phyloP scores from a whole-genome alignment of 225 moss, liverwort and hornwort genomes.

The Sphagnum contortum region DNA sequence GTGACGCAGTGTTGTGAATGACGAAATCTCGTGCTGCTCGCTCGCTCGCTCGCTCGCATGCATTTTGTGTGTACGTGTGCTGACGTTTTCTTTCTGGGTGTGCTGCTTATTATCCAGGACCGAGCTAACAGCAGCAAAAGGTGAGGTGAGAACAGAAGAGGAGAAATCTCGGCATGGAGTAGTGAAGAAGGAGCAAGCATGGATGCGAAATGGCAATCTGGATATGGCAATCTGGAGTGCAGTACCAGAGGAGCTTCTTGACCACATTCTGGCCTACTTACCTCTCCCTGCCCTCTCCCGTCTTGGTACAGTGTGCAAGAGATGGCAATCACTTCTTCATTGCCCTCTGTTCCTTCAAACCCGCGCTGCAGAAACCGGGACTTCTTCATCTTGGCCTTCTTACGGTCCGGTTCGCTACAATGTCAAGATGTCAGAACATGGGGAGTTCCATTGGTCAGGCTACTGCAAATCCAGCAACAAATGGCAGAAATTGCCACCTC shows the following conservation, averaged over 20 bases:
- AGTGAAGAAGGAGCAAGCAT: conserved; percentile 5
- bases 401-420: conserved; percentile 24
- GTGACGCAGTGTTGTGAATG: no score
- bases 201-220: conserved; percentile 36
- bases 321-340: conserved; percentile 32
- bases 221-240: conserved; percentile 39
- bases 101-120: no score
- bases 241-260: conserved; percentile 37
- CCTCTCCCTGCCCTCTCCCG: conserved; percentile 46
- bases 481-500: conserved; percentile 37
- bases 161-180: no score
- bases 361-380: conserved; percentile 2
- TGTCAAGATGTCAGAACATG: conserved; percentile 4
- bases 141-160: no score
- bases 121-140: no score
- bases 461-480: conserved; percentile 9
- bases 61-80: no score
- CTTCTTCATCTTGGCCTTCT: conserved; percentile 10
- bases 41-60: no score
- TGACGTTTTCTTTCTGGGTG: no score
- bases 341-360: conserved; percentile 18
- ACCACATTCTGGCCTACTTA: conserved; percentile 40
- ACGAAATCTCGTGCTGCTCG: no score
- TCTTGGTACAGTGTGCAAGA: conserved; percentile 41
- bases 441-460: conserved; percentile 25